These are phyloP conservation scores for Corylus americana DNA, from an alignment of 306 rosid genomes.

Conservation along the genomic window DNA sequence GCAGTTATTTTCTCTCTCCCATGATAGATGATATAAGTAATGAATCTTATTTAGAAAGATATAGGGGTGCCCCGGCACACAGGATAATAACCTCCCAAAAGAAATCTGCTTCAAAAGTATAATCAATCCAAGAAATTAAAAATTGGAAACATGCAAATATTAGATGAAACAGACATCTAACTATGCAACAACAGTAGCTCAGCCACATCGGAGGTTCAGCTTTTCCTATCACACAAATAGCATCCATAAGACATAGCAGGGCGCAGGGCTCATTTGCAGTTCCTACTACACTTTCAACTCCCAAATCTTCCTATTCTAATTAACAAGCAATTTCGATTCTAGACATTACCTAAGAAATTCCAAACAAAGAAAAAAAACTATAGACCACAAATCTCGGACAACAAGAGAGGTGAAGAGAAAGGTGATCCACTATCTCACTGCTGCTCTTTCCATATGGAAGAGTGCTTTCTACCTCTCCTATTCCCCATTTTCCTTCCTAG, in stretches of 20 bases:
- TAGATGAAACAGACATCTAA: neutral
- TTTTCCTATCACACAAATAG: neutral
- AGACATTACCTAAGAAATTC: too few species aligned
- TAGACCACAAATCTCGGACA: too few species aligned
- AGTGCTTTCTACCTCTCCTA: too few species aligned
- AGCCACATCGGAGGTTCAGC: neutral
- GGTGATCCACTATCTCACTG: too few species aligned
- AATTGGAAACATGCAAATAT: neutral
- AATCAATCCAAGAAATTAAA: neutral
- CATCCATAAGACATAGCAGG: neutral
- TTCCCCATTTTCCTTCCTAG: too few species aligned
- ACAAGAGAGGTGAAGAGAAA: too few species aligned
- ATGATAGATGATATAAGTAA: neutral
- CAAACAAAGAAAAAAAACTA: neutral
- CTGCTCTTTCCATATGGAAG: too few species aligned
- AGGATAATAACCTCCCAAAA: neutral
- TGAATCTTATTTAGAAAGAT: neutral
- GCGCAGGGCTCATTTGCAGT: neutral
- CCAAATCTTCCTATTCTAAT: neutral
- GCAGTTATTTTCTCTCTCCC: neutral
- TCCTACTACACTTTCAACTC: neutral
- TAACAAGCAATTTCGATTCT: neutral
- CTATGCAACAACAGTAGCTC: neutral
- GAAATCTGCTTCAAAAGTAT: neutral
- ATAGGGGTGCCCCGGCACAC: neutral